Evolutionary conservation across 805 yeast genomes (phyloP).

Genomic region (Lachancea quebecensis): DNA sequence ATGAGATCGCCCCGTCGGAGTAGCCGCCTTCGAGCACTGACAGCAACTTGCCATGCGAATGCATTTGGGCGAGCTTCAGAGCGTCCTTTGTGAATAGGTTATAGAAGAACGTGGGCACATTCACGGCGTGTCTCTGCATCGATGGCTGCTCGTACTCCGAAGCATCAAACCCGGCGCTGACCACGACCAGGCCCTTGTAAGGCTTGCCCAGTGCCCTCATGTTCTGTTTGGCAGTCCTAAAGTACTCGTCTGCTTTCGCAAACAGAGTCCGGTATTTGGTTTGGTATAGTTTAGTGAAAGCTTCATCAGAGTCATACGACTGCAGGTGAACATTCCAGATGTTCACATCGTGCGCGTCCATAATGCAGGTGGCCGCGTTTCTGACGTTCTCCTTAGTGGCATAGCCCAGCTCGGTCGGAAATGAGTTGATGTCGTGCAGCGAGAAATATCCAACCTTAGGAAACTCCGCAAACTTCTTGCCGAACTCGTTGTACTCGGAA

Average conservation of each 20-base stretch:
- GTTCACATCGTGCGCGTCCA: slow-evolving; percentile 66
- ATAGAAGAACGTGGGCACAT: slow-evolving; percentile 76
- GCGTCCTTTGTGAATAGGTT: slow-evolving; percentile 67
- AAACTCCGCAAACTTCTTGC: slow-evolving; percentile 33
- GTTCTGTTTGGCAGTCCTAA: slow-evolving; percentile 42
- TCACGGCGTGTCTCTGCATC: slow-evolving; percentile 79
- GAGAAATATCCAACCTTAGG: slow-evolving; percentile 79
- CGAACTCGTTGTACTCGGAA: slow-evolving; percentile 40
- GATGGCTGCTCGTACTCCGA: slow-evolving; percentile 74
- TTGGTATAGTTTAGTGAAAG: slow-evolving; percentile 56
- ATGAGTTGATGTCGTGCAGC: slow-evolving; percentile 77
- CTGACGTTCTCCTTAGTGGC: slow-evolving; percentile 65
- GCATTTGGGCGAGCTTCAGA: slow-evolving; percentile 57
- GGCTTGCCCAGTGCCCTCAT: slow-evolving; percentile 36
- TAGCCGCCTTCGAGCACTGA: slow-evolving; percentile 83
- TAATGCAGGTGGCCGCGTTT: slow-evolving; percentile 72
- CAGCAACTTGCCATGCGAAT: slow-evolving; percentile 52
- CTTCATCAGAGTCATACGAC: slow-evolving; percentile 54
- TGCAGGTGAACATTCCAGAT: slow-evolving; percentile 82
- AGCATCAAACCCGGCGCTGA: slow-evolving; percentile 87
- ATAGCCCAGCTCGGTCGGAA: slow-evolving; percentile 74
- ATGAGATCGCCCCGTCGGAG: slow-evolving; percentile 70
- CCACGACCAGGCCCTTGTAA: slow-evolving; percentile 54
- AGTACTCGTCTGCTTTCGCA: slow-evolving; percentile 59
- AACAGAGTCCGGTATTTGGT: slow-evolving; percentile 55